Evolutionary conservation across 352 stramenopile genomes (phyloP).

Genomic region (Phytophthora macrochlamydospora): DNA sequence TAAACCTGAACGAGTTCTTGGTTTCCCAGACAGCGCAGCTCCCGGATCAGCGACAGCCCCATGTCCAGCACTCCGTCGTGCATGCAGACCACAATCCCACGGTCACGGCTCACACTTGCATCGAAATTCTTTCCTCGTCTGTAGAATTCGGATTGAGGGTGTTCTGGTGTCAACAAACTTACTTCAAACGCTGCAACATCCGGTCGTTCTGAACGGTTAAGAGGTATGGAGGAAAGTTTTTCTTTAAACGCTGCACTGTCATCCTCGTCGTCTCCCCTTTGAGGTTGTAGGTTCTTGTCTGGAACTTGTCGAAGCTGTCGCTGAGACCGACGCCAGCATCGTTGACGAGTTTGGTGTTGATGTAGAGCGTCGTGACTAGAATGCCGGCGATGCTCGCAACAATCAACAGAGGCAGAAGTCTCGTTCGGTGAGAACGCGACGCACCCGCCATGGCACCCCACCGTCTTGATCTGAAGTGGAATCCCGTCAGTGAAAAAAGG

Average conservation of each 20-base stretch:
- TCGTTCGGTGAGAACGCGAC: constrained; percentile 1
- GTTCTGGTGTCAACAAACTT: neutral
- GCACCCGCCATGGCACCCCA: neutral
- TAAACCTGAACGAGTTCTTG: constrained; percentile 30
- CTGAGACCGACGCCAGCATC: constrained; percentile 19
- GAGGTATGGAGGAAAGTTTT: no score
- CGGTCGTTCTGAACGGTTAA: no score
- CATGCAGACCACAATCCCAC: constrained; percentile 32
- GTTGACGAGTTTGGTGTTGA: constrained; percentile 21
- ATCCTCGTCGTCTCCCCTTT: neutral
- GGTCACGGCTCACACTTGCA: constrained; percentile 13
- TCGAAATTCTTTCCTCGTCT: constrained; percentile 24
- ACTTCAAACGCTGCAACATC: constrained; percentile 17
- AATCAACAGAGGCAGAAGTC: constrained; percentile 15
- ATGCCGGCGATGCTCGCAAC: constrained; percentile 22
- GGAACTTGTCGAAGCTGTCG: constrained; percentile 27
- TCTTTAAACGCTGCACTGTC: no score
- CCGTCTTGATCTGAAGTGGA: no score
- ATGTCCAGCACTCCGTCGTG: constrained; percentile 43
- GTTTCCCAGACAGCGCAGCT: constrained; percentile 26
- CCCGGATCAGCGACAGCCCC: constrained; percentile 43
- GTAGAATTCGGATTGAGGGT: constrained; percentile 20
- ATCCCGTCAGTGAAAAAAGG: neutral
- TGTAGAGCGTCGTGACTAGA: constrained; percentile 22
- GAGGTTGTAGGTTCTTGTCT: constrained; percentile 17